A percentile compares a stretch with the other conserved stretches of the same genome.
Evolutionary conservation across 2,329 filamentous ascomycete species (phyloP).

Genomic region (Chaetomium olivaceum): DNA sequence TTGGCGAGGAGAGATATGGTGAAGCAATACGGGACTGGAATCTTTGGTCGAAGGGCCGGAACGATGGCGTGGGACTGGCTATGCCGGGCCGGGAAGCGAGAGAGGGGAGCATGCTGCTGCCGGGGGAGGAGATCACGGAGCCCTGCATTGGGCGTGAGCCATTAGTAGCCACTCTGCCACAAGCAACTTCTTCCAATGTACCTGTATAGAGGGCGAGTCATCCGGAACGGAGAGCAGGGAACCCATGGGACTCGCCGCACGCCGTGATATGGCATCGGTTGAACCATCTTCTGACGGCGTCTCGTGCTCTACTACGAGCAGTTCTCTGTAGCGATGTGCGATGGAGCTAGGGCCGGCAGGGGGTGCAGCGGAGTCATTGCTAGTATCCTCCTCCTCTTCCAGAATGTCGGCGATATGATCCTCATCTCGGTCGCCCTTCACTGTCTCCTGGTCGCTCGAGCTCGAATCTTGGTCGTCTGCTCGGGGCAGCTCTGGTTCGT

Average conservation of each 20-base stretch:
- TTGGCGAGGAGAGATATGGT: constrained; percentile 59
- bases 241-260: constrained; percentile 66
- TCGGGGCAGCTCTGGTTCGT: constrained; percentile 49
- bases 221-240: constrained; percentile 75
- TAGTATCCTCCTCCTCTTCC: constrained; percentile 40
- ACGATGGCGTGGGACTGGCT: constrained; percentile 73
- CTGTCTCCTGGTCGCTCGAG: constrained; percentile 47
- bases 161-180: constrained; percentile 3
- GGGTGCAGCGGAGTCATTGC: constrained; percentile 24
- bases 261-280: constrained; percentile 54
- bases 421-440: constrained; percentile 42
- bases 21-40: constrained; percentile 84
- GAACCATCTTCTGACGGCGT: constrained; percentile 55
- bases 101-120: constrained; percentile 71
- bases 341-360: constrained; percentile 41
- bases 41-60: constrained; percentile 90
- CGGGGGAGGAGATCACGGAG: constrained; percentile 64
- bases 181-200: constrained; percentile 43
- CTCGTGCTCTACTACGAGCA: constrained; percentile 47
- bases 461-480: constrained; percentile 43
- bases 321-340: constrained; percentile 47
- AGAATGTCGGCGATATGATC: constrained; percentile 40
- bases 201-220: constrained; percentile 81
- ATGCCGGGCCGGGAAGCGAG: constrained; percentile 66
- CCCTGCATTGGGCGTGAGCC: constrained; percentile 45